phyloP scores from a whole-genome alignment of 176 grass and related monocot genomes.

The Chloris gayana region DNA sequence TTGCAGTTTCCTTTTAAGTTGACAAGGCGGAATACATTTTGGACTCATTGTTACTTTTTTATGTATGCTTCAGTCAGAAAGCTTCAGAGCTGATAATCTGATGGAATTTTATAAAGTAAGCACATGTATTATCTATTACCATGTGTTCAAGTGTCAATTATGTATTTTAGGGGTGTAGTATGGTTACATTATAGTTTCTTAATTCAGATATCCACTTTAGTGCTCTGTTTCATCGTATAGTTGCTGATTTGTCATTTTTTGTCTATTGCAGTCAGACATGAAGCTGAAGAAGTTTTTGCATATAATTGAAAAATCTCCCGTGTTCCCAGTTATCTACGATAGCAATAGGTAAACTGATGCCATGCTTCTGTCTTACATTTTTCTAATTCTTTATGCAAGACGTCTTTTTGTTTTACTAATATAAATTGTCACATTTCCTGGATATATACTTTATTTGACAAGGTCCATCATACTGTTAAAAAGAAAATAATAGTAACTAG shows the following conservation, averaged over 20 bases:
- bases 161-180: neutral
- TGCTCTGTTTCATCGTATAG: conserved; percentile 25
- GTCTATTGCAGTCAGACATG: conserved; percentile 72
- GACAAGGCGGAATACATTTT: neutral
- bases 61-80: conserved; percentile 64
- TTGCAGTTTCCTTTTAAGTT: conserved; percentile 24
- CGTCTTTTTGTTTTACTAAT: neutral
- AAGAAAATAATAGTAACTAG: neutral
- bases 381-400: neutral
- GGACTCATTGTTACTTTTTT: conserved; percentile 23
- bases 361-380: conserved; percentile 25
- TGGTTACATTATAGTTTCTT: conserved; percentile 27
- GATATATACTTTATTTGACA: neutral
- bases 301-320: conserved; percentile 93
- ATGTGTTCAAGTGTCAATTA: neutral
- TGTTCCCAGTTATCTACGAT: conserved; percentile 95
- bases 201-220: conserved; percentile 2
- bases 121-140: neutral
- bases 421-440: neutral
- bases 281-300: conserved; percentile 98
- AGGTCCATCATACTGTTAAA: neutral
- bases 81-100: conserved; percentile 78
- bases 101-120: conserved; percentile 91
- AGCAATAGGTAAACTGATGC: conserved; percentile 66
- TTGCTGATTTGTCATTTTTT: conserved; percentile 25